These are phyloP conservation scores for Ogataea wickerhamii DNA, from an alignment of 805 yeast species.

Conservation along the genomic window DNA sequence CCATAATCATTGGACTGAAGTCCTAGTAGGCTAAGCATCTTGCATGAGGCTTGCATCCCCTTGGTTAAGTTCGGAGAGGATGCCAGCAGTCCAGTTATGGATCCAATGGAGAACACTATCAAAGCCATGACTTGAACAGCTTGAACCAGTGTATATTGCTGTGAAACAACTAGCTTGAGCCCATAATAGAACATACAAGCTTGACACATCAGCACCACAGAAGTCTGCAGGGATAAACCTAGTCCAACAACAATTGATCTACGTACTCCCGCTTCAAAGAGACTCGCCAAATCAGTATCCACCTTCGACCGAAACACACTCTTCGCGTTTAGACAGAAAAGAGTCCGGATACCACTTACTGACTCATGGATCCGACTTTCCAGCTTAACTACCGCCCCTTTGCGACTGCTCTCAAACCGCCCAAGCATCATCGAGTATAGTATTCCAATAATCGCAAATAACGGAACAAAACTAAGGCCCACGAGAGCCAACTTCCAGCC, in stretches of 20 bases:
- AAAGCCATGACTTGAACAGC: constrained; percentile 69
- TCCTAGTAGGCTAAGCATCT: constrained; percentile 41
- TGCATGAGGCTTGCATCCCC: constrained; percentile 71
- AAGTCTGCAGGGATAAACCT: constrained; percentile 56
- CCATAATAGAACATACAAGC: constrained; percentile 80
- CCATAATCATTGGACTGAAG: constrained; percentile 29
- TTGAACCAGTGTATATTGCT: constrained; percentile 52
- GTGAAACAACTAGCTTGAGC: constrained; percentile 57
- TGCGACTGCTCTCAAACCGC: constrained; percentile 56
- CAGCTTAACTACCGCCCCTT: constrained; percentile 47
- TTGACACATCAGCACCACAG: constrained; percentile 58
- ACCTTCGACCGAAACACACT: constrained; percentile 43
- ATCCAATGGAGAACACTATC: constrained; percentile 67
- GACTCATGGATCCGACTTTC: constrained; percentile 54
- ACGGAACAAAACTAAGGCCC: constrained; percentile 72
- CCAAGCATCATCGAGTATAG: constrained; percentile 51
- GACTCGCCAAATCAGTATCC: constrained; percentile 22
- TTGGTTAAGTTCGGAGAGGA: constrained; percentile 77
- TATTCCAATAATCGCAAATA: constrained; percentile 49
- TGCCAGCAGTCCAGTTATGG: constrained; percentile 54
- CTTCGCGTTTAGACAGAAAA: constrained; percentile 54
- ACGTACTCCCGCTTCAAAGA: constrained; percentile 40
- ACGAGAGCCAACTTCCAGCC: constrained; percentile 91
- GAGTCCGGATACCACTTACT: constrained; percentile 57
- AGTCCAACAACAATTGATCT: constrained; percentile 64